Conservation (phyloP, 1,139 yeast species). For the Lodderomyces jiufengensis region DNA sequence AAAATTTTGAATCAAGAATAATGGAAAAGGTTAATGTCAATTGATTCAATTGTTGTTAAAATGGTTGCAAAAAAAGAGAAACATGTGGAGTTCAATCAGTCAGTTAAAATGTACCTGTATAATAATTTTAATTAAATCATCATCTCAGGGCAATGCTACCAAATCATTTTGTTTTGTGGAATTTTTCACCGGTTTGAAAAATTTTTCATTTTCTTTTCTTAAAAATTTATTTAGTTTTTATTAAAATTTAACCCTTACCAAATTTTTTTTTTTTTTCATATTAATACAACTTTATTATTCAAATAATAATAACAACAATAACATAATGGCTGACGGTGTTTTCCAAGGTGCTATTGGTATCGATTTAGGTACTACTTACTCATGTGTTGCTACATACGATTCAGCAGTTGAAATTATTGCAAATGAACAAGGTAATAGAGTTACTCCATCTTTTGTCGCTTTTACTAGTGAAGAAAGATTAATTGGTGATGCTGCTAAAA, state of each 20-base stretch:
- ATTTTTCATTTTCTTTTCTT: constrained; percentile 16
- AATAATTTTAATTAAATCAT: not conserved
- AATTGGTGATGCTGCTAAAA: constrained; percentile 99
- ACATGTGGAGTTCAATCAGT: not conserved
- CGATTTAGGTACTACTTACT: constrained; percentile 99
- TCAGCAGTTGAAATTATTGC: constrained; percentile 91
- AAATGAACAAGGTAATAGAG: constrained; percentile 99
- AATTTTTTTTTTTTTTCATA: constrained; percentile 15
- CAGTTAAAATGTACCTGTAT: not conserved
- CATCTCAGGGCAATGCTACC: not conserved
- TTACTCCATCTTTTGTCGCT: constrained; percentile 97
- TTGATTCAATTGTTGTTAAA: too few relatives aligned
- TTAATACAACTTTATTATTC: too few relatives aligned
- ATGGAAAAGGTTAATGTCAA: too few relatives aligned
- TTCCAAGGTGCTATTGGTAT: constrained; percentile 99
- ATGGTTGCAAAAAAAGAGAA: not conserved
- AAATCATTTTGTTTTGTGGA: not conserved
- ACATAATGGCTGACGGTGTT: constrained; percentile 94
- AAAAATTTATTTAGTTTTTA: constrained; percentile 12
- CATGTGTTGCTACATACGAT: constrained; percentile 96
- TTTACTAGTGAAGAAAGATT: constrained; percentile 97
- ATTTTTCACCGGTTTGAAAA: constrained; percentile 9
- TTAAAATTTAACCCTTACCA: too few relatives aligned
- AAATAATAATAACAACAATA: too few relatives aligned
- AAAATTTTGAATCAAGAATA: too few relatives aligned